phyloP scores from a whole-genome alignment of 2,329 filamentous ascomycete genomes.

The Pseudocercospora musae region DNA sequence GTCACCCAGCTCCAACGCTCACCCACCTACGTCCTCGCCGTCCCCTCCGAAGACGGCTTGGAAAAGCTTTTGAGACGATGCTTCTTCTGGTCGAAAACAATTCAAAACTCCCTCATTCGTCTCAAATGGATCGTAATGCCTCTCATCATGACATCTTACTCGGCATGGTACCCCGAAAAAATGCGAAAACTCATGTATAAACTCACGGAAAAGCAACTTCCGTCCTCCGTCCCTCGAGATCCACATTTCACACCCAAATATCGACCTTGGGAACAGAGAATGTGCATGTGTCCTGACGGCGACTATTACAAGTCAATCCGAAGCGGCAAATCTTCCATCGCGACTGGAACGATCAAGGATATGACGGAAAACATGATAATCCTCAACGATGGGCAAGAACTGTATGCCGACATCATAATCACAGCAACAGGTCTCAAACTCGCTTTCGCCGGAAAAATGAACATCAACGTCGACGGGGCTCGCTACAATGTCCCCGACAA shows the following conservation, averaged over 20 bases:
- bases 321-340: slow-evolving; percentile 51
- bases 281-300: slow-evolving; percentile 65
- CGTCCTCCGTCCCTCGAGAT: slow-evolving; percentile 42
- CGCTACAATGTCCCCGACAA: slow-evolving; percentile 46
- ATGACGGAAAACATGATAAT: slow-evolving; percentile 51
- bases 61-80: slow-evolving; percentile 27
- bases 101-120: slow-evolving; percentile 34
- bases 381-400: slow-evolving; percentile 40
- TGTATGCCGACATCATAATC: slow-evolving; percentile 61
- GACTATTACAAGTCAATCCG: slow-evolving; percentile 57
- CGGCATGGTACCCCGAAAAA: slow-evolving; percentile 32
- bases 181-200: slow-evolving; percentile 39
- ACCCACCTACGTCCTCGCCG: slow-evolving; percentile 56
- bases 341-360: slow-evolving; percentile 53
- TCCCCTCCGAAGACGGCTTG: slow-evolving; percentile 28
- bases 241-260: slow-evolving; percentile 47
- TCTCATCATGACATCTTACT: slow-evolving; percentile 36
- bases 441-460: slow-evolving; percentile 49
- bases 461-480: slow-evolving; percentile 51
- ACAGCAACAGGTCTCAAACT: slow-evolving; percentile 63
- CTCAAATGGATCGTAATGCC: slow-evolving; percentile 37
- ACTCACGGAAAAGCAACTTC: slow-evolving; percentile 46
- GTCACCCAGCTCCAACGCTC: slow-evolving; percentile 81
- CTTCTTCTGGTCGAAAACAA: slow-evolving; percentile 23
- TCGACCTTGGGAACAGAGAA: slow-evolving; percentile 64